Base-by-base conservation (phyloP, 163 green algal species). In the Dunaliella salina region DNA sequence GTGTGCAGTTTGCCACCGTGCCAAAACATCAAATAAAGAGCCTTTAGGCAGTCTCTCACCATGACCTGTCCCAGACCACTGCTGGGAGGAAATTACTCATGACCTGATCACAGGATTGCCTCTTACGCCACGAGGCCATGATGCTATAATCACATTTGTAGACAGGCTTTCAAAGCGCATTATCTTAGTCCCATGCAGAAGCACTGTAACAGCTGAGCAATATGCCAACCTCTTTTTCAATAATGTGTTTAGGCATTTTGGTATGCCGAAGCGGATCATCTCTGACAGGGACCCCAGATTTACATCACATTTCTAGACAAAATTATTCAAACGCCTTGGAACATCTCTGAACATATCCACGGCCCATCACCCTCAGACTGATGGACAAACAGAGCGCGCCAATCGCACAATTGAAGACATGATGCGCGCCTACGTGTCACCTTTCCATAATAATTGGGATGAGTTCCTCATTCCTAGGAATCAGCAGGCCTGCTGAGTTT, bases 131-230 rank as follows among this genome's bases (percentile, higher is more conserved):
- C 26, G 78, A 50, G 87, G 86, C 12, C 83, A 92, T 88, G 84
- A 92, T 75, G 71, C 90, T 8, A 90, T 95, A 32, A 11, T 90
- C 18, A 91, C 94, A 0, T 91, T 94, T 85, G 88, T 95, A 20
- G 91, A 95, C 85, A 85, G 89, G 20, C 63, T 94, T 24, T 92
- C 85, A 50, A 94, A 93, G 80, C 91, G 91, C 88, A 85, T 91
- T 33, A 89, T 92, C 67, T 80, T 93, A 5, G 85, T 85, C 1
- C 81, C 90, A 32, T 90, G 63, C 81, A 92, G 80, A 33, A 91
- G 46, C 0, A 83, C 32, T 0, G 24, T 87, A 35, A 72, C 17
- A 78, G 89, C 91, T 82, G 33, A 81, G 29, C 33, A 89, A n/a
- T 83, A 82, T 72, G 91, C 91, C 50, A 26, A 85, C 0, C 35